A percentile compares a stretch with the other conserved stretches of the same genome.
Evolutionary conservation across 2,329 filamentous ascomycete genomes (phyloP).

Genomic region (Sporothrix pseudoabietina): DNA sequence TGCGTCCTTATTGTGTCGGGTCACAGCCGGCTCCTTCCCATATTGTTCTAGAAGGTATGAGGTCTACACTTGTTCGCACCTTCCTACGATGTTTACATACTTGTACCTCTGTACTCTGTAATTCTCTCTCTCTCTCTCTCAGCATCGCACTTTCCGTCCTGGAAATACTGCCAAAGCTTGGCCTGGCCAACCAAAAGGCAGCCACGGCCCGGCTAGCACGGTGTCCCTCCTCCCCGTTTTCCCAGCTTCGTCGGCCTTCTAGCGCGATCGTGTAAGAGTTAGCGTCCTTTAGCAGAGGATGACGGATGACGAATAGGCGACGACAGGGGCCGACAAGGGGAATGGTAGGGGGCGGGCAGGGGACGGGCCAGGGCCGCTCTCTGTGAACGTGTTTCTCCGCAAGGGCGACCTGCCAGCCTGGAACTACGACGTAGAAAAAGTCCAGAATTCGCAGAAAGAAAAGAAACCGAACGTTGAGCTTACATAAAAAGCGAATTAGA

Average conservation of each 20-base stretch:
- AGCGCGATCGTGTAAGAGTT: constrained; percentile 28
- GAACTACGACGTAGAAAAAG: neutral
- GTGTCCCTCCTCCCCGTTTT: constrained; percentile 1
- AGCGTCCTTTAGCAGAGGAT: constrained; percentile 7
- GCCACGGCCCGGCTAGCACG: constrained; percentile 18
- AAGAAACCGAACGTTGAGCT: neutral
- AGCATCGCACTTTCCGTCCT: neutral
- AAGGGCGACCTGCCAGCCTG: neutral
- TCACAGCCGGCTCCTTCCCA: neutral
- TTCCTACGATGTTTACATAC: neutral
- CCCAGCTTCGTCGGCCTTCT: neutral
- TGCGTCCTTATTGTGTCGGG: neutral
- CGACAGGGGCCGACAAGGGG: constrained; percentile 7
- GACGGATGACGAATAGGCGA: constrained; percentile 23
- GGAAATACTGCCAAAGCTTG: constrained; percentile 6
- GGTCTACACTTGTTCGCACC: neutral
- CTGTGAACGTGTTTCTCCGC: constrained; percentile 5
- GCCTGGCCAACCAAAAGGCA: neutral
- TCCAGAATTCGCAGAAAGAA: neutral
- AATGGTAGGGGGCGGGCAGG: neutral
- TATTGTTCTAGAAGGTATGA: neutral
- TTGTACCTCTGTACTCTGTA: neutral
- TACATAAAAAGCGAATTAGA: no score
- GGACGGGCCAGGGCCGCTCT: neutral
- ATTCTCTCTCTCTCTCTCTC: neutral